Evolutionary conservation across 1,139 yeast genomes (phyloP).

Genomic region (Pichia inconspicua): DNA sequence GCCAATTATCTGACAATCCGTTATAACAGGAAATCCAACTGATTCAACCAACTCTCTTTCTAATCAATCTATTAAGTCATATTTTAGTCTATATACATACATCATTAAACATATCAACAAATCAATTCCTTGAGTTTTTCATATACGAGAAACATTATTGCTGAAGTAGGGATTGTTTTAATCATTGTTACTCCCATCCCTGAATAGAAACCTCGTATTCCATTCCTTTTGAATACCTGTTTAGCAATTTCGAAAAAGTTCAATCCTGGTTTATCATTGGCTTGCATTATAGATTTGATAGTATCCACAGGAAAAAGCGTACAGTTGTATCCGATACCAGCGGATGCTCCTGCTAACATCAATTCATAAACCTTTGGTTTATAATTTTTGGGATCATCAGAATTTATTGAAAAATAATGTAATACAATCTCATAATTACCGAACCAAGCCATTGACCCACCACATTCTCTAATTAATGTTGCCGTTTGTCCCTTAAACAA

Average conservation of each 20-base stretch:
- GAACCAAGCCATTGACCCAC: constrained; percentile 93
- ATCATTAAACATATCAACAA: background rate
- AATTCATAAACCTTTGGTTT: constrained; percentile 43
- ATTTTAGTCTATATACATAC: background rate
- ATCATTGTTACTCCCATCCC: constrained; percentile 79
- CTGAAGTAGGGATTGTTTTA: constrained; percentile 86
- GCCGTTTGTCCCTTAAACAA: constrained; percentile 84
- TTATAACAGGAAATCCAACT: background rate
- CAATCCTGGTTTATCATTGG: constrained; percentile 27
- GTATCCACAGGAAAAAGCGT: constrained; percentile 88
- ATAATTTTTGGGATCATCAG: constrained; percentile 12
- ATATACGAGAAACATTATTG: constrained; percentile 73
- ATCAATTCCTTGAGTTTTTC: constrained; percentile 47
- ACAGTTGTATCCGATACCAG: constrained; percentile 76
- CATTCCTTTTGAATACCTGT: constrained; percentile 40
- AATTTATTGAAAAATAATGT: constrained; percentile 29
- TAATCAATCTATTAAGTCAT: background rate
- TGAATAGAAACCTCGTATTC: constrained; percentile 63
- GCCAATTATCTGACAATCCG: constrained; percentile 21
- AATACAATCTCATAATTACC: constrained; percentile 69
- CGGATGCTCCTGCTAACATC: constrained; percentile 72
- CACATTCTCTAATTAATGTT: constrained; percentile 76
- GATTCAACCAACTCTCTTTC: background rate
- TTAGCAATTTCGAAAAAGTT: constrained; percentile 31
- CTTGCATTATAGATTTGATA: constrained; percentile 80